phyloP scores from a whole-genome alignment of 768 basidiomycete species.

The Hericium erinaceus region DNA sequence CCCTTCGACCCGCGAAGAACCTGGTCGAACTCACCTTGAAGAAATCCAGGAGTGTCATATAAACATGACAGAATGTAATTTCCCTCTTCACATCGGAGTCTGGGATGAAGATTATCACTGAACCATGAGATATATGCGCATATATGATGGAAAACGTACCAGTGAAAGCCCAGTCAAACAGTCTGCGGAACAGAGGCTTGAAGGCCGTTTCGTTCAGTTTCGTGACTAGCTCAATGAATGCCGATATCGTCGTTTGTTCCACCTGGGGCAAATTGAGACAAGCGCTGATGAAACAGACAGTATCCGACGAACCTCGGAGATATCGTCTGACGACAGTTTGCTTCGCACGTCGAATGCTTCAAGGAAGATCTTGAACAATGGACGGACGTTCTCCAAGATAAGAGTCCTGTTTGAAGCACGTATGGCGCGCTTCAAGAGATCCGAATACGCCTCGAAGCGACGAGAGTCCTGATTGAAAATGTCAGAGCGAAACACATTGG shows the following conservation, averaged over 20 bases:
- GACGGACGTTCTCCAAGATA: slow-evolving; percentile 9
- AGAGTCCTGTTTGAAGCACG: slow-evolving; percentile 5
- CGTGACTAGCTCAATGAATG: slow-evolving; percentile 83
- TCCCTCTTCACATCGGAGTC: slow-evolving; percentile 35
- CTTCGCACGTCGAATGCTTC: slow-evolving; percentile 13
- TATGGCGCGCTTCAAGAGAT: slow-evolving; percentile 10
- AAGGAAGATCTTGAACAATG: slow-evolving; percentile 11
- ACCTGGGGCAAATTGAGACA: slow-evolving; percentile 28
- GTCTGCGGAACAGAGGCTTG: slow-evolving; percentile 80
- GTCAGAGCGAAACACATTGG: neutral
- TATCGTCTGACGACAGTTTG: neutral
- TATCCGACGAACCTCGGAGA: slow-evolving; percentile 18
- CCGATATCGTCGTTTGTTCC: slow-evolving; percentile 45
- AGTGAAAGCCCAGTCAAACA: slow-evolving; percentile 93
- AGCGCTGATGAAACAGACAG: neutral
- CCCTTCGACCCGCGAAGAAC: neutral
- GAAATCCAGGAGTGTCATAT: slow-evolving; percentile 67
- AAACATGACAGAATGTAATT: slow-evolving; percentile 67
- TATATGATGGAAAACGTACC: slow-evolving; percentile 34
- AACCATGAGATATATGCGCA: neutral
- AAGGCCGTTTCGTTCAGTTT: slow-evolving; percentile 91
- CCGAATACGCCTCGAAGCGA: slow-evolving; percentile 9
- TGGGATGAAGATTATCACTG: slow-evolving; percentile 7
- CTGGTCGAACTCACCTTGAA: slow-evolving; percentile 60
- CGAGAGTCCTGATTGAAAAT: neutral